Conservation (phyloP, 2,329 filamentous ascomycete species). For the Neodidymelliopsis sp. region DNA sequence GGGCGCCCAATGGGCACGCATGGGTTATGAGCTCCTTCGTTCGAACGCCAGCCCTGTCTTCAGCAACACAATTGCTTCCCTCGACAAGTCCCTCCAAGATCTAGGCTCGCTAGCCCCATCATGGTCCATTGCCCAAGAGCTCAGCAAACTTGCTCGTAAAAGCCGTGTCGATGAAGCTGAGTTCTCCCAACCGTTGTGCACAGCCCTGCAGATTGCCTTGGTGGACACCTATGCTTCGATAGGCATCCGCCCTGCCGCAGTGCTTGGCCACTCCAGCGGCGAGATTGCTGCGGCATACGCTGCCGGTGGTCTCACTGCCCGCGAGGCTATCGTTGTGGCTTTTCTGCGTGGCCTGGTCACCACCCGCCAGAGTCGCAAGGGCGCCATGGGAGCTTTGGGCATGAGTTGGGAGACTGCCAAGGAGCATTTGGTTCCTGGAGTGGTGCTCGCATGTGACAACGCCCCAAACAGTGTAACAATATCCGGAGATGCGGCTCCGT, state of each 20-base stretch:
- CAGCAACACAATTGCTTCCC: constrained; percentile 1
- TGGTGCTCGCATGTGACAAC: constrained; percentile 27
- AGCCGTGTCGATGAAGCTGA: constrained; percentile 23
- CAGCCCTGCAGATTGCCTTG: constrained; percentile 31
- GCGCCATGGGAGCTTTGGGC: constrained; percentile 25
- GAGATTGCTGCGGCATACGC: constrained; percentile 53
- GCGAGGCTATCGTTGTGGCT: constrained; percentile 4
- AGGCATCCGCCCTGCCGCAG: constrained; percentile 22
- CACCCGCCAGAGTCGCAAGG: not conserved
- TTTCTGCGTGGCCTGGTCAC: constrained; percentile 20
- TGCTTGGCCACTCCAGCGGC: constrained; percentile 51
- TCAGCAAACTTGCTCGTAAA: constrained; percentile 10
- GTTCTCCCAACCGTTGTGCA: constrained; percentile 33
- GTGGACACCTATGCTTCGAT: constrained; percentile 17
- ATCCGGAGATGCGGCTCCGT: constrained; percentile 24
- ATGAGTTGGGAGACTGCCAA: constrained; percentile 9
- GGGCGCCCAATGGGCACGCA: constrained; percentile 38
- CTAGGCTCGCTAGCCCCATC: not conserved
- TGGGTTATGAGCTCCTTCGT: not conserved
- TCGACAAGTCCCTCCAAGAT: constrained; percentile 13
- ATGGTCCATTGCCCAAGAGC: constrained; percentile 23
- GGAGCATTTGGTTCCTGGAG: not conserved
- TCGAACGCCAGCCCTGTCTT: constrained; percentile 1
- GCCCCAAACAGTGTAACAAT: constrained; percentile 29
- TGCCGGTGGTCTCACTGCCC: constrained; percentile 29